phyloP scores from a whole-genome alignment of 768 basidiomycete genomes.

The Suillus hirtellus region DNA sequence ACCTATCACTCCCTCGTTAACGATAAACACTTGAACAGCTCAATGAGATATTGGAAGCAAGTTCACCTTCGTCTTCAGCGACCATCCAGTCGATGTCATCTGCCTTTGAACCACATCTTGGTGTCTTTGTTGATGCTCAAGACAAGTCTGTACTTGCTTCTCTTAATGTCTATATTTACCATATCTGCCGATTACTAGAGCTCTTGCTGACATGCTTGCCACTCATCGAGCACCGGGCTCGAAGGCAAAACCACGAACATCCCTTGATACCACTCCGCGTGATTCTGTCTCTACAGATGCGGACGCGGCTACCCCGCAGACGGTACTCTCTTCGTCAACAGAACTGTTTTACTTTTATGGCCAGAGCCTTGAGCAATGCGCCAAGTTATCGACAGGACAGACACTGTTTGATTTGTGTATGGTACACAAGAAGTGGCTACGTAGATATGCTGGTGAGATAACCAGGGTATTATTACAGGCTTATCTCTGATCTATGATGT shows the following conservation, averaged over 20 bases:
- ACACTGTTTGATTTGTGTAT: constrained; percentile 79
- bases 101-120: constrained; percentile 92
- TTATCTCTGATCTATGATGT: constrained; percentile 8
- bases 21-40: constrained; percentile 42
- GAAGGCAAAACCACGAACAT: constrained; percentile 53
- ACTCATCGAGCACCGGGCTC: constrained; percentile 60
- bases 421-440: constrained; percentile 92
- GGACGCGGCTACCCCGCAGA: constrained; percentile 49
- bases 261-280: constrained; percentile 57
- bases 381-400: constrained; percentile 83
- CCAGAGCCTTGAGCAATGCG: constrained; percentile 92
- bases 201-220: constrained; percentile 87
- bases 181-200: constrained; percentile 43
- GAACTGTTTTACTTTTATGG: constrained; percentile 98
- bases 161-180: not conserved
- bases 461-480: not conserved
- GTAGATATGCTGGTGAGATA: constrained; percentile 79
- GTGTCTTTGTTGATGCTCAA: constrained; percentile 93
- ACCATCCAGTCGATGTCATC: constrained; percentile 72
- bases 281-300: constrained; percentile 41
- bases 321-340: constrained; percentile 89
- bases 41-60: constrained; percentile 59
- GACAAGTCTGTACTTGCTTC: constrained; percentile 71
- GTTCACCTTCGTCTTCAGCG: constrained; percentile 50
- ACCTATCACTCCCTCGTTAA: not conserved